These are phyloP conservation scores for Cytospora paraplurivora DNA, from an alignment of 2,329 filamentous ascomycete genomes.

Conservation along the genomic window DNA sequence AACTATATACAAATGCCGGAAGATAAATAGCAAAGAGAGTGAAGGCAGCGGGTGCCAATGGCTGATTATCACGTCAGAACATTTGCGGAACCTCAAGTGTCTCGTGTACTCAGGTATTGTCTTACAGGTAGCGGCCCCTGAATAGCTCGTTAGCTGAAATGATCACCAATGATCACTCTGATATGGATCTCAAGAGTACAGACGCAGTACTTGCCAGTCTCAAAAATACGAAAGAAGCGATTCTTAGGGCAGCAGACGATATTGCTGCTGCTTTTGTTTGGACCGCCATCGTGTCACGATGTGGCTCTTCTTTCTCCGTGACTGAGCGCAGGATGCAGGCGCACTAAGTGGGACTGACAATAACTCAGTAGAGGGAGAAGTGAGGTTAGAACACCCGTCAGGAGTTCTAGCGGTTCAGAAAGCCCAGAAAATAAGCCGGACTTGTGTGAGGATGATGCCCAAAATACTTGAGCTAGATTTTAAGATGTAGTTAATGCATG, in stretches of 20 bases:
- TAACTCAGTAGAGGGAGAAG: not conserved
- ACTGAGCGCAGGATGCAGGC: not conserved
- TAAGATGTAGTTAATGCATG: not conserved
- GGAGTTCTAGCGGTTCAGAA: not conserved
- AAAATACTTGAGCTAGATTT: not conserved
- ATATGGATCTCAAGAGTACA: not conserved
- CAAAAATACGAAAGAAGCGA: slow-evolving; percentile 59
- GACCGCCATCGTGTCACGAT: slow-evolving; percentile 34
- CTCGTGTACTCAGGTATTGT: not conserved
- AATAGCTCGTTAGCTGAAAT: slow-evolving; percentile 20
- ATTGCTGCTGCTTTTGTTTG: slow-evolving; percentile 41
- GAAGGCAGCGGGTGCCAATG: slow-evolving; percentile 47
- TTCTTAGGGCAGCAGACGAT: slow-evolving; percentile 53
- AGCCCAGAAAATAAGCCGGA: not conserved
- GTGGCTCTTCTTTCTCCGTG: not conserved
- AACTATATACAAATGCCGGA: slow-evolving; percentile 63
- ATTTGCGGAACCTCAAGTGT: not conserved
- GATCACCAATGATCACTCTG: not conserved
- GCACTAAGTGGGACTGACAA: not conserved
- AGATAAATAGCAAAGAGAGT: slow-evolving; percentile 68
- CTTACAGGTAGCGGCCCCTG: slow-evolving; percentile 43
- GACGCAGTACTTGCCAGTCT: slow-evolving; percentile 55
- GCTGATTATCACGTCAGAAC: slow-evolving; percentile 23
- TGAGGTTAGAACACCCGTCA: not conserved
- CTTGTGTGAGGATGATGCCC: not conserved